Percentiles rank a stretch among this genome's conserved stretches.
Evolutionary conservation across 2,329 filamentous ascomycete species (phyloP).

Genomic region (Colletotrichum chrysophilum): DNA sequence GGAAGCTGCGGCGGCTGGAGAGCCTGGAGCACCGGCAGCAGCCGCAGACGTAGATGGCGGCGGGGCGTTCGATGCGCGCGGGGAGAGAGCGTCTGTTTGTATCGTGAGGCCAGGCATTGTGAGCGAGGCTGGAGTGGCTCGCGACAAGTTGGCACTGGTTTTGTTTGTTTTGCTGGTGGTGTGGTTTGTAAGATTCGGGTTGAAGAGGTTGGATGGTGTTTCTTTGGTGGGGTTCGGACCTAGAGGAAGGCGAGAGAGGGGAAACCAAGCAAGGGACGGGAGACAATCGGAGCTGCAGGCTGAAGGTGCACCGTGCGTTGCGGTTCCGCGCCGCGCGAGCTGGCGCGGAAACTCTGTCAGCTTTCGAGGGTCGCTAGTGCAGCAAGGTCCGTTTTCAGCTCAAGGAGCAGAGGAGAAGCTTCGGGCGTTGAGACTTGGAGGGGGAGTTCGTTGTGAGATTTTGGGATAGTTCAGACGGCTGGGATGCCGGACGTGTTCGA

Average conservation of each 20-base stretch:
- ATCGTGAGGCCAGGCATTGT: conserved; percentile 36
- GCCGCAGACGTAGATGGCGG: neutral
- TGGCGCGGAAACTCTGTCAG: conserved; percentile 7
- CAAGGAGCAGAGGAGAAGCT: neutral
- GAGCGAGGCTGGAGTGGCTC: conserved; percentile 5
- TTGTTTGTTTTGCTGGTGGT: neutral
- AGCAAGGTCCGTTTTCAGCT: neutral
- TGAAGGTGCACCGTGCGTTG: conserved; percentile 10
- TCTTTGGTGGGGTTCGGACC: conserved; percentile 9
- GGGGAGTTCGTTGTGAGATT: neutral
- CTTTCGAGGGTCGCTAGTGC: neutral
- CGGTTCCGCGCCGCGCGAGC: neutral
- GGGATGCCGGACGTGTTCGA: neutral
- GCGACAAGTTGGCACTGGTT: neutral
- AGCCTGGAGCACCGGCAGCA: neutral
- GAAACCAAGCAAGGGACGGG: neutral
- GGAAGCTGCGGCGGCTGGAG: neutral
- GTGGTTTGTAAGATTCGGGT: neutral
- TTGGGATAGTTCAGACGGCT: neutral
- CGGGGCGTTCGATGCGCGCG: conserved; percentile 26
- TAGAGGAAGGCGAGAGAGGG: neutral
- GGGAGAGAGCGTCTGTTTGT: conserved; percentile 25
- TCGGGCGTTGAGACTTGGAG: neutral
- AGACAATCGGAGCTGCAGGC: neutral
- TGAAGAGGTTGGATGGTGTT: neutral